A percentile compares a stretch with the other conserved stretches of the same genome.
These are phyloP conservation scores for Stemphylium vesicarium DNA, from an alignment of 2,329 filamentous ascomycete genomes.

Conservation along the genomic window DNA sequence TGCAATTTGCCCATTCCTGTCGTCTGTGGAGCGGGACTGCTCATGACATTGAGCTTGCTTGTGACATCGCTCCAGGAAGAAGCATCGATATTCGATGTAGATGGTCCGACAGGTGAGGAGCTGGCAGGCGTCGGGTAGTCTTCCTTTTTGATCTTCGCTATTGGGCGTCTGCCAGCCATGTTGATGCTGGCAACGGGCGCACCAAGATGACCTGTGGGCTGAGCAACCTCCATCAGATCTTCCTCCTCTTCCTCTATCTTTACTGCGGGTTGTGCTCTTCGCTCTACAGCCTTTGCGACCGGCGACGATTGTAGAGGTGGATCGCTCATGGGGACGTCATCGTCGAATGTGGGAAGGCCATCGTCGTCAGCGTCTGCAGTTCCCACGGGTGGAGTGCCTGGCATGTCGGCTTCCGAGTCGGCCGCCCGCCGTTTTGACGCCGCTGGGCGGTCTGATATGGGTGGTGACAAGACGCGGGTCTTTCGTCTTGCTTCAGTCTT, in stretches of 20 bases:
- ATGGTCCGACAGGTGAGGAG: conserved; percentile 74
- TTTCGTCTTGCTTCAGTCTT: conserved; percentile 80
- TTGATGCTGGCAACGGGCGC: conserved; percentile 78
- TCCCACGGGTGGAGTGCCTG: conserved; percentile 49
- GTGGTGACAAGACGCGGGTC: conserved; percentile 79
- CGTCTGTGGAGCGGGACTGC: conserved; percentile 70
- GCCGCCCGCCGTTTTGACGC: conserved; percentile 27
- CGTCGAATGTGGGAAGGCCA: conserved; percentile 63
- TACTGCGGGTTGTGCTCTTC: conserved; percentile 65
- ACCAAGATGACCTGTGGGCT: conserved; percentile 69
- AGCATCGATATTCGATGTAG: conserved; percentile 68
- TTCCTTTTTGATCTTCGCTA: conserved; percentile 73
- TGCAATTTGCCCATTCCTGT: conserved; percentile 79
- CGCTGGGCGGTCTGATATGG: conserved; percentile 56
- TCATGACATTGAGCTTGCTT: conserved; percentile 83
- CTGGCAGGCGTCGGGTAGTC: conserved; percentile 73
- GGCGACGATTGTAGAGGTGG: conserved; percentile 82
- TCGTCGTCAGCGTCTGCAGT: conserved; percentile 58
- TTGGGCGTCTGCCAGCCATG: conserved; percentile 78
- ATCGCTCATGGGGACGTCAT: conserved; percentile 87
- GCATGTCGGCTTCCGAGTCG: conserved; percentile 53
- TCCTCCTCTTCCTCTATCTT: conserved; percentile 74
- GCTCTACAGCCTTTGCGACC: conserved; percentile 75
- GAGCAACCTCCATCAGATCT: conserved; percentile 83
- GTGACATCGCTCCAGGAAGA: conserved; percentile 89